phyloP scores from a whole-genome alignment of 1,284 basidiomycete species.

The Ustilago hordei region DNA sequence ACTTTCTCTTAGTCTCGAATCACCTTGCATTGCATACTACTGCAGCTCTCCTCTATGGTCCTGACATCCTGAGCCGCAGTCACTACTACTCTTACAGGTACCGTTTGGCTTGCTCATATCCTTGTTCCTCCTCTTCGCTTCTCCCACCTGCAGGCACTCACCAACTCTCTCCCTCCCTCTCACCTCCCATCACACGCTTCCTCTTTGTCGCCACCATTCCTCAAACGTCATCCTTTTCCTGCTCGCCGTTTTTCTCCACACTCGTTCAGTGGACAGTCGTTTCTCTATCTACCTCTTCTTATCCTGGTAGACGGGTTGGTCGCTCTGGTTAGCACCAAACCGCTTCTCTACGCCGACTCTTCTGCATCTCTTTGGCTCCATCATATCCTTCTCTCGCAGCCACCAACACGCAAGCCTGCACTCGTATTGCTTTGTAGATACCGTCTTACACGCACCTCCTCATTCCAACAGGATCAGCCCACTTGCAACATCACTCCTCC shows the following conservation, averaged over 20 bases:
- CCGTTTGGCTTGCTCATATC: neutral
- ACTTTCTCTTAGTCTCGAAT: neutral
- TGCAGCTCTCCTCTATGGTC: neutral
- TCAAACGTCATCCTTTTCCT: neutral
- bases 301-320: neutral
- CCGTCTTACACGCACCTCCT: neutral
- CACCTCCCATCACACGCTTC: neutral
- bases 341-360: neutral
- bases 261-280: neutral
- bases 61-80: conserved; percentile 3
- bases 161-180: neutral
- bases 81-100: neutral
- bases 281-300: neutral
- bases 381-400: neutral
- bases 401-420: too few species aligned
- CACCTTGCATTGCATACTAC: conserved; percentile 2
- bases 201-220: neutral
- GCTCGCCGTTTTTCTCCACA: neutral
- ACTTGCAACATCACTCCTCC: neutral
- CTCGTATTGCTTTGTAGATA: neutral
- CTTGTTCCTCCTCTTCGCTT: neutral
- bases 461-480: neutral
- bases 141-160: neutral
- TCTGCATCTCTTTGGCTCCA: conserved; percentile 1
- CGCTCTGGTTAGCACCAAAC: conserved; percentile 7